These are phyloP conservation scores for Alternaria incomplexa DNA, from an alignment of 2,329 filamentous ascomycete species.

Conservation along the genomic window DNA sequence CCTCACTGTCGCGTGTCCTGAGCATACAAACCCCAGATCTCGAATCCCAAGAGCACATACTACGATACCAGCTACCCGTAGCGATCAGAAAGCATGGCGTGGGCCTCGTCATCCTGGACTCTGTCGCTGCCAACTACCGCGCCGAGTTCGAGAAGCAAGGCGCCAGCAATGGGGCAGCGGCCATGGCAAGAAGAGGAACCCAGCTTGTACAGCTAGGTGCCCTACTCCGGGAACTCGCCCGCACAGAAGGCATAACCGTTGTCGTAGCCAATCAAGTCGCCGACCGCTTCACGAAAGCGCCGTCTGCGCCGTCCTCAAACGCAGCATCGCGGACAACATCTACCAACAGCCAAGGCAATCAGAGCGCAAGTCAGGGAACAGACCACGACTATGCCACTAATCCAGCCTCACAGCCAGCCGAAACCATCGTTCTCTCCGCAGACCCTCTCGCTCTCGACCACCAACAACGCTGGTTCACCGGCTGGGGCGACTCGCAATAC, in stretches of 20 bases:
- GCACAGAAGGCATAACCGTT: constrained; percentile 75
- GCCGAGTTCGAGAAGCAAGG: constrained; percentile 77
- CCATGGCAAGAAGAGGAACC: constrained; percentile 74
- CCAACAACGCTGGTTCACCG: constrained; percentile 93
- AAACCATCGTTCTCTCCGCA: constrained; percentile 46
- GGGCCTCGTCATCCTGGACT: constrained; percentile 86
- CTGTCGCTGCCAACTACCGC: constrained; percentile 92
- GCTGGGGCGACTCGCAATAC: constrained; percentile 76
- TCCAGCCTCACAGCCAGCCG: constrained; percentile 18
- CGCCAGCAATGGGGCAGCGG: constrained; percentile 42
- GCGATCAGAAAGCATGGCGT: constrained; percentile 76
- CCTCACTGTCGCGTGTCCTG: constrained; percentile 77
- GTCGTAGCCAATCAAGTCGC: constrained; percentile 96
- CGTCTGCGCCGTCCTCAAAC: constrained; percentile 29
- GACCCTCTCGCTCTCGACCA: constrained; percentile 78
- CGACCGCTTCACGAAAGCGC: constrained; percentile 71
- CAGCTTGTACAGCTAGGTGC: constrained; percentile 80
- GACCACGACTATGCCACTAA: constrained; percentile 22
- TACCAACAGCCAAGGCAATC: neutral
- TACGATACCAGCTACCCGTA: constrained; percentile 90
- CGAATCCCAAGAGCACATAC: constrained; percentile 93
- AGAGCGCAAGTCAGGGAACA: constrained; percentile 1
- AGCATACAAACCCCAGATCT: constrained; percentile 86
- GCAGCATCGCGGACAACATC: constrained; percentile 32
- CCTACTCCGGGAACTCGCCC: constrained; percentile 76